Percentiles rank a stretch among this genome's conserved stretches.
These are phyloP conservation scores for Pseudogymnoascus sp. DNA, from an alignment of 2,329 filamentous ascomycete species.

Conservation along the genomic window DNA sequence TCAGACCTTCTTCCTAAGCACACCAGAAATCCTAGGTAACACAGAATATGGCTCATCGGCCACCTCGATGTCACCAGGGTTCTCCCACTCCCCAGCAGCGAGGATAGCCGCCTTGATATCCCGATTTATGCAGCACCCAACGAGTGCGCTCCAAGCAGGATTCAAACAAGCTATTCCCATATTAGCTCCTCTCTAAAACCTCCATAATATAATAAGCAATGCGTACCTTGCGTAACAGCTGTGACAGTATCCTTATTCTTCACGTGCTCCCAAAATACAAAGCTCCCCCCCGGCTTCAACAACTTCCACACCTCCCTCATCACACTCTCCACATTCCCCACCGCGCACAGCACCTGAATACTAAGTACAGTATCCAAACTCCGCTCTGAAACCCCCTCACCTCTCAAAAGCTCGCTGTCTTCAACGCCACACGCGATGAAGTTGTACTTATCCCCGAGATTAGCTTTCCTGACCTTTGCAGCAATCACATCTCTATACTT, in stretches of 20 bases:
- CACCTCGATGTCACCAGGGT: slow-evolving; percentile 22
- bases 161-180: slow-evolving; percentile 23
- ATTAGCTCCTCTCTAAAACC: slow-evolving; percentile 13
- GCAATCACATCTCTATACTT: slow-evolving; percentile 26
- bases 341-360: slow-evolving; percentile 37
- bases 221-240: slow-evolving; percentile 25
- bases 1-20: slow-evolving; percentile 25
- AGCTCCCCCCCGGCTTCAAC: slow-evolving; percentile 36
- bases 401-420: slow-evolving; percentile 30
- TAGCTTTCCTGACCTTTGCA: slow-evolving; percentile 25
- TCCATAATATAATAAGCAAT: neutral
- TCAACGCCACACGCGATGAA: slow-evolving; percentile 32
- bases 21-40: slow-evolving; percentile 28
- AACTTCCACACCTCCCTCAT: slow-evolving; percentile 32
- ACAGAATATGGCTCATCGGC: slow-evolving; percentile 22
- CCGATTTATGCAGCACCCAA: slow-evolving; percentile 26
- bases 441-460: slow-evolving; percentile 31
- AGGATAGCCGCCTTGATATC: slow-evolving; percentile 25
- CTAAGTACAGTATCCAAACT: slow-evolving; percentile 34
- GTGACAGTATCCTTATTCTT: slow-evolving; percentile 25
- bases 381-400: slow-evolving; percentile 29
- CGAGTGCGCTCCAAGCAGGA: slow-evolving; percentile 26
- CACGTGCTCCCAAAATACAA: slow-evolving; percentile 39
- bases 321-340: slow-evolving; percentile 24
- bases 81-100: slow-evolving; percentile 28